Base-by-base conservation (phyloP, 805 yeast species). In the Saccharomyces cerevisiae region DNA sequence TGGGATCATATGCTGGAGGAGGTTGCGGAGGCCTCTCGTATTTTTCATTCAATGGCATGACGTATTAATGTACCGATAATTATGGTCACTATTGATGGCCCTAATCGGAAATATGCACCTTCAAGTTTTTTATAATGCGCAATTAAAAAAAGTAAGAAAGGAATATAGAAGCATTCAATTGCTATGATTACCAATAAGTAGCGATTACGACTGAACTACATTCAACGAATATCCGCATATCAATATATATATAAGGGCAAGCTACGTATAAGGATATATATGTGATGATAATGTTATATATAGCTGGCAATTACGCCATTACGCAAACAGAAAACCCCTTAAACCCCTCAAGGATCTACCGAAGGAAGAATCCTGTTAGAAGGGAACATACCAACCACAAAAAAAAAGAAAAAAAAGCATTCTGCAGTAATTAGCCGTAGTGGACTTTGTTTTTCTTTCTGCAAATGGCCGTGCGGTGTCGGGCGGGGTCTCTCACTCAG, bases 21-120 rank as follows among this genome's bases (percentile, higher is more conserved):
- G 63, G 63, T 27, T 55, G 56, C 17, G 57, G 48, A 13, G 66
- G 63, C 47, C 59, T 55, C 32, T 54, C 48, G 47, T 55, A 55
- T 29, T 60, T 58, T 51, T 61, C 55, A 11, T 54, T 51, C 24
- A 22, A 36, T n/a, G 22, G 17, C 43, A 36, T 36, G 8, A 6
- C 43, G 24, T 36, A 17, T 17, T 13, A 13, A 1, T 31, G 4
- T 13, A 31, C 36, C 6, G 13, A 31, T 14, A 6, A 31, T 31
- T 14, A 4, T 13, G 14, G 36, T 4, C 2, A 31, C 13, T 36
- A 21, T 17, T 17, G 22, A 36, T 36, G 17, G 11, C 4, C 43
- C 43, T 36, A 22, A 17, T 17, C 6, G 6, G 17, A 17, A 9
- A 21, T 17, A n/a, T 36, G 22, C 8, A 17, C 22, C 13, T 17